phyloP scores from a whole-genome alignment of 768 basidiomycete genomes.

The Asterophora lycoperdoides region DNA sequence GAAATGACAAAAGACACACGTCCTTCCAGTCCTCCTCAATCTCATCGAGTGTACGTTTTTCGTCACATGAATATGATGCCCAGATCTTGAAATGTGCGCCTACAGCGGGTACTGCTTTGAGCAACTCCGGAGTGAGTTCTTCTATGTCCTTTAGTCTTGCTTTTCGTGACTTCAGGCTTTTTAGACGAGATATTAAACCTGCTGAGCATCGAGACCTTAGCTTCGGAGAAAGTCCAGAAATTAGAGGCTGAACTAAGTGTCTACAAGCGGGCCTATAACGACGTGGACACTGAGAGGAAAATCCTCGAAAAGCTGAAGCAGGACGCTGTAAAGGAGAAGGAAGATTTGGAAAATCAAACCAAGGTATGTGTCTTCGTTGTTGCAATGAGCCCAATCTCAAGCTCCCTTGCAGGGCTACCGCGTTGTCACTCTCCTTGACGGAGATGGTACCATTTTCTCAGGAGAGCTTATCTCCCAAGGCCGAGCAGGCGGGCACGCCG shows the following conservation, averaged over 20 bases:
- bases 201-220: conserved; percentile 27
- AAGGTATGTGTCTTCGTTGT: conserved; percentile 25
- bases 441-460: conserved; percentile 61
- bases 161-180: neutral
- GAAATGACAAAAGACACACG: conserved; percentile 11
- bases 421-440: conserved; percentile 55
- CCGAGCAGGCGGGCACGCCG: conserved; percentile 52
- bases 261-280: conserved; percentile 39
- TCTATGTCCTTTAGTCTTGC: neutral
- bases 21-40: conserved; percentile 5
- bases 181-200: conserved; percentile 38
- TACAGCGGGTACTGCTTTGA: conserved; percentile 29
- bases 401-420: conserved; percentile 35
- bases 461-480: conserved; percentile 50
- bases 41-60: conserved; percentile 18
- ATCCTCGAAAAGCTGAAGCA: conserved; percentile 30
- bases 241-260: conserved; percentile 39
- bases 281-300: conserved; percentile 32
- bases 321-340: conserved; percentile 35
- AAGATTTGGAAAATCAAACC: conserved; percentile 36
- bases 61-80: neutral
- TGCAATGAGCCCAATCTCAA: neutral
- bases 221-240: conserved; percentile 28
- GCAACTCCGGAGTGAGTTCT: conserved; percentile 32
- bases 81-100: neutral